Evolutionary conservation across 2,329 filamentous ascomycete species (phyloP).

Genomic region (Macroventuria anomochaeta): DNA sequence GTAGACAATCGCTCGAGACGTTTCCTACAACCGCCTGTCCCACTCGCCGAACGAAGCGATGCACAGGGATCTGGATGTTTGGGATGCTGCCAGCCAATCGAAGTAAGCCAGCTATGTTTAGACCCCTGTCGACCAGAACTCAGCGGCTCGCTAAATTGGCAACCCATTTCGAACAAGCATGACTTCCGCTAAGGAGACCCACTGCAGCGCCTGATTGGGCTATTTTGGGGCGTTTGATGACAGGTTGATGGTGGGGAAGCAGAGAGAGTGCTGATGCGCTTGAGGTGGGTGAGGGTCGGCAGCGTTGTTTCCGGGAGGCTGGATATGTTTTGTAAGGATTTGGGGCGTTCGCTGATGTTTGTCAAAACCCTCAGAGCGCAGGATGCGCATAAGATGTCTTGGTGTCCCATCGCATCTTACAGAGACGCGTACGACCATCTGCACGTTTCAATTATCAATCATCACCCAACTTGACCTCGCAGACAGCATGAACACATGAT

Average conservation of each 20-base stretch:
- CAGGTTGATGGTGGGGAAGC: not conserved
- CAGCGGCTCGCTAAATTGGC: constrained; percentile 17
- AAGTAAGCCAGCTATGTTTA: not conserved
- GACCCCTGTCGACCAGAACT: not conserved
- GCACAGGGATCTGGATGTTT: not conserved
- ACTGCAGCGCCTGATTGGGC: constrained; percentile 21
- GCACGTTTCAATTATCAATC: not conserved
- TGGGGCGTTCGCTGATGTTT: constrained; percentile 5
- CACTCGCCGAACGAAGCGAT: constrained; percentile 10
- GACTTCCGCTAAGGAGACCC: constrained; percentile 4
- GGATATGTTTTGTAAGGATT: not conserved
- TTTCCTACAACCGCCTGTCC: constrained; percentile 18
- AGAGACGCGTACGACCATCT: constrained; percentile 4
- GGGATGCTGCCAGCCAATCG: not conserved
- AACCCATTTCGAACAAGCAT: not conserved
- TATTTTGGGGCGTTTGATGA: constrained; percentile 15
- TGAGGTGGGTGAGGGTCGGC: not conserved
- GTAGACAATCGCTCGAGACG: constrained; percentile 1
- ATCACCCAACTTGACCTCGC: too few species aligned
- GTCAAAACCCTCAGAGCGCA: too few species aligned
- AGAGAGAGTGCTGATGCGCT: constrained; percentile 2
- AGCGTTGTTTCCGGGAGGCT: constrained; percentile 16
- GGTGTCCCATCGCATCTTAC: constrained; percentile 4
- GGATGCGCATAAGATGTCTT: too few species aligned
- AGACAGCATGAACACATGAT: not conserved